These are phyloP conservation scores for Phialophora chinensis DNA, from an alignment of 2,329 filamentous ascomycete genomes.

Conservation along the genomic window DNA sequence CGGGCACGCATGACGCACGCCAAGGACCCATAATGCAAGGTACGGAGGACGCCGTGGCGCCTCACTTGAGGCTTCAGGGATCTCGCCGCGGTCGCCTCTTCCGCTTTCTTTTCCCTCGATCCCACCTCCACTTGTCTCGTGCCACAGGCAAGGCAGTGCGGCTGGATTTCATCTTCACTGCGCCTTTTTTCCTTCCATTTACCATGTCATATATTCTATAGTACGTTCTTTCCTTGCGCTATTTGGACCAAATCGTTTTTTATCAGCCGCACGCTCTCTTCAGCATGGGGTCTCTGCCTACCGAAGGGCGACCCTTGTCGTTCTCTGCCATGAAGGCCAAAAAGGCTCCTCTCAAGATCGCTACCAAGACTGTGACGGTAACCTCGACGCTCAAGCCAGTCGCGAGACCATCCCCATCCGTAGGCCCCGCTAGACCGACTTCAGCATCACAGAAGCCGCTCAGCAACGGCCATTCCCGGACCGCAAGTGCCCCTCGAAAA, in stretches of 20 bases:
- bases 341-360: conserved; percentile 34
- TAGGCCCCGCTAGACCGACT: background rate
- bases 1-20: background rate
- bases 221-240: background rate
- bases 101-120: conserved; percentile 12
- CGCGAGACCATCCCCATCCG: conserved; percentile 15
- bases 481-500: conserved; percentile 27
- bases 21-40: conserved; percentile 7
- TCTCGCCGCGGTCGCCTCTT: background rate
- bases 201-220: conserved; percentile 17
- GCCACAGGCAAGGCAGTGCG: background rate
- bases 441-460: conserved; percentile 16
- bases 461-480: conserved; percentile 25
- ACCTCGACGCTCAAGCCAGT: conserved; percentile 18
- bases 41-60: conserved; percentile 1
- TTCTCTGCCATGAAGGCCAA: conserved; percentile 34
- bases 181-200: conserved; percentile 9
- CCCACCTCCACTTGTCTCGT: conserved; percentile 10
- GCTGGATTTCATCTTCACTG: background rate
- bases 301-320: conserved; percentile 32
- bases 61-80: background rate
- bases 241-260: background rate
- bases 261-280: conserved; percentile 1
- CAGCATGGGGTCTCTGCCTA: conserved; percentile 28
- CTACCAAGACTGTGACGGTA: conserved; percentile 34